phyloP scores from a whole-genome alignment of 192 early-diverging fungal genomes.

The Paraglomus occultum region DNA sequence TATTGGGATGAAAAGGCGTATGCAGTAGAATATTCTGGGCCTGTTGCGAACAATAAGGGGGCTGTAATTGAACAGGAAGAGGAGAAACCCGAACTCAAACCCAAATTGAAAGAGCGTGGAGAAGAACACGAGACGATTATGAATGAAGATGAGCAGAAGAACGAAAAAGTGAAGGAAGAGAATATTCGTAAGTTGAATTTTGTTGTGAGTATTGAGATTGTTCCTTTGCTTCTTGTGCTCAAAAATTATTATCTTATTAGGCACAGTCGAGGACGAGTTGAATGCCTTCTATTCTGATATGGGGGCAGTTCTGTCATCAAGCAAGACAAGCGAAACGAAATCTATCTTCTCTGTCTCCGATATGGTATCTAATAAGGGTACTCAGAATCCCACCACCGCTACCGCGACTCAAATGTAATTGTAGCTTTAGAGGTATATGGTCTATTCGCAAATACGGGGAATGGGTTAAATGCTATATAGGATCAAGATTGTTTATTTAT shows the following conservation, averaged over 20 bases:
- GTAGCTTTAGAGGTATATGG: too few relatives aligned
- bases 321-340: conserved; percentile 12
- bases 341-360: conserved; percentile 25
- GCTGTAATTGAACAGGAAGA: not conserved
- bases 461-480: too few relatives aligned
- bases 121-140: not conserved
- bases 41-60: conserved; percentile 19
- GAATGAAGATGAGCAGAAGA: conserved; percentile 23
- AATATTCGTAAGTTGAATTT: not conserved
- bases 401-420: too few relatives aligned
- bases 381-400: too few relatives aligned
- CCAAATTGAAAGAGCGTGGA: conserved; percentile 1
- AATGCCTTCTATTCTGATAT: conserved; percentile 62
- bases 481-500: too few relatives aligned
- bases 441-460: too few relatives aligned
- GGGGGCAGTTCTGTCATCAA: conserved; percentile 37
- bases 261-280: conserved; percentile 54
- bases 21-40: conserved; percentile 39
- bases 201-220: conserved; percentile 12
- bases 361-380: conserved; percentile 4
- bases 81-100: conserved; percentile 3
- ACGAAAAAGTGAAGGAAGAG: conserved; percentile 13
- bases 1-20: conserved; percentile 70
- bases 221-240: not conserved
- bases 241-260: not conserved